Evolutionary conservation across 805 yeast genomes (phyloP).

Genomic region (Yarrowia sp.): DNA sequence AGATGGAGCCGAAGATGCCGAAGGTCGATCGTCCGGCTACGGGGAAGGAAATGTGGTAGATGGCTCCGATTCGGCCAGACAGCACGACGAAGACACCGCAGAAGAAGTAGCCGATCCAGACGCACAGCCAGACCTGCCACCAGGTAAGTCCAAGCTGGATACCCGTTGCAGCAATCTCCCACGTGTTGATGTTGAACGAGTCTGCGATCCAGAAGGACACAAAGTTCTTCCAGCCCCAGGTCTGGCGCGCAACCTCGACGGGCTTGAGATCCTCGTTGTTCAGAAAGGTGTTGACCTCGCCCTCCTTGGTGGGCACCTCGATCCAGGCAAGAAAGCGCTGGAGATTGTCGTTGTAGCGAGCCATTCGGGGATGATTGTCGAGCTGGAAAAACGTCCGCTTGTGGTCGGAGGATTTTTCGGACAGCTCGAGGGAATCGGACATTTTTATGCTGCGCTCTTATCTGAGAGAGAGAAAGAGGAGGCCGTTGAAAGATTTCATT

Average conservation of each 20-base stretch:
- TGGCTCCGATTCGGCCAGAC: constrained; percentile 76
- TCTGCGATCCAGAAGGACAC: constrained; percentile 86
- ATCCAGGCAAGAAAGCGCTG: constrained; percentile 1
- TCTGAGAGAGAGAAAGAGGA: background rate
- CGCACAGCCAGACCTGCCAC: constrained; percentile 91
- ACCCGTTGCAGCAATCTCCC: constrained; percentile 90
- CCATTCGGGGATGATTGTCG: background rate
- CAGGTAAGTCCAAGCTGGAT: constrained; percentile 72
- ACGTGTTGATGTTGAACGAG: constrained; percentile 83
- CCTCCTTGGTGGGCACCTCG: constrained; percentile 21
- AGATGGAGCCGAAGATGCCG: constrained; percentile 81
- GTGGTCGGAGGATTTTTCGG: background rate
- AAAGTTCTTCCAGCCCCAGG: constrained; percentile 84
- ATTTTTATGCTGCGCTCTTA: background rate
- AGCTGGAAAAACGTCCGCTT: background rate
- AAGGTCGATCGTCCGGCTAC: constrained; percentile 77
- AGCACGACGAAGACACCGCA: constrained; percentile 67
- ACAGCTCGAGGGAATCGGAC: background rate
- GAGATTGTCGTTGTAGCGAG: background rate
- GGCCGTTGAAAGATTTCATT: background rate
- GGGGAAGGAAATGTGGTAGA: constrained; percentile 82
- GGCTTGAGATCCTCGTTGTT: constrained; percentile 76
- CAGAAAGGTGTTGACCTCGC: constrained; percentile 45
- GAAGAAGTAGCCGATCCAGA: constrained; percentile 77
- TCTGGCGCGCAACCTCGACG: constrained; percentile 67